Percentiles rank a stretch among this genome's conserved stretches.
Evolutionary conservation across 1,284 basidiomycete genomes (phyloP).

Genomic region (Coniferiporia weirii): DNA sequence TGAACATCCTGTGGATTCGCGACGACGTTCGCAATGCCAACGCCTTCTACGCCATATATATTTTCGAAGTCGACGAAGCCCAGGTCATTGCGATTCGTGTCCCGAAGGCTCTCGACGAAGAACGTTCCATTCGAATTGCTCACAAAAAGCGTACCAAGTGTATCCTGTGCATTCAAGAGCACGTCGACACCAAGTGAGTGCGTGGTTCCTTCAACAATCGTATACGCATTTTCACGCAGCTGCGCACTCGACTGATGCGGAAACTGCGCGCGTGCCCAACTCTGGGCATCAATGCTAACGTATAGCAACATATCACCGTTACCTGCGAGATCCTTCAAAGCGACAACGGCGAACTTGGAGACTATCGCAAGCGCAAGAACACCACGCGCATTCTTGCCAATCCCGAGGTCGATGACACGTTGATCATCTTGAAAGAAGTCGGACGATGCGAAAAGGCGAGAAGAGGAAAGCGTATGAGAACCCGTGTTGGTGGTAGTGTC

Average conservation of each 20-base stretch:
- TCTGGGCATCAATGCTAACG: constrained; percentile 74
- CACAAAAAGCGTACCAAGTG: constrained; percentile 89
- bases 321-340: constrained; percentile 56
- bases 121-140: constrained; percentile 93
- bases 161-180: constrained; percentile 64
- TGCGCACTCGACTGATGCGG: constrained; percentile 78
- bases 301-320: constrained; percentile 77
- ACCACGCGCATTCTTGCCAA: constrained; percentile 77
- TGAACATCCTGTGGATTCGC: constrained; percentile 80
- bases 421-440: constrained; percentile 73
- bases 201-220: constrained; percentile 88
- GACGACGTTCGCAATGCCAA: constrained; percentile 88
- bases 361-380: constrained; percentile 88
- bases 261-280: constrained; percentile 81
- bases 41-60: constrained; percentile 88
- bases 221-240: constrained; percentile 88
- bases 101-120: constrained; percentile 87
- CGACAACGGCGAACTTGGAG: constrained; percentile 86
- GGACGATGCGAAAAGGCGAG: constrained; percentile 72
- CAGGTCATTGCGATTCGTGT: constrained; percentile 84
- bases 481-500: constrained; percentile 51
- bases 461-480: constrained; percentile 54
- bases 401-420: constrained; percentile 77
- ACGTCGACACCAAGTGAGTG: constrained; percentile 95
- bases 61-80: constrained; percentile 95